These are phyloP conservation scores for Mangifera indica DNA, from an alignment of 345 rosid species.

Conservation along the genomic window DNA sequence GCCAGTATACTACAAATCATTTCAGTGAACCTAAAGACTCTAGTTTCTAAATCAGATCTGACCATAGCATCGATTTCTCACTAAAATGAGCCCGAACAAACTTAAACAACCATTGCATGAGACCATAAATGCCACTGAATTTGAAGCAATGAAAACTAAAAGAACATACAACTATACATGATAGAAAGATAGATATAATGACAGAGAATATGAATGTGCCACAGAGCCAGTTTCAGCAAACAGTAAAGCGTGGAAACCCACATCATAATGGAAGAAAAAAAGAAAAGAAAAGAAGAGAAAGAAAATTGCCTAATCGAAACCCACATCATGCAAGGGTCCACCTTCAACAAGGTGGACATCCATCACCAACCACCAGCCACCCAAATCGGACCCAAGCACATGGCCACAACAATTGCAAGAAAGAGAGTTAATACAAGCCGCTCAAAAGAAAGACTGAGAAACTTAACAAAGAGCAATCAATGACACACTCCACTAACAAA, in stretches of 20 bases:
- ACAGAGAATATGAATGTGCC: neutral
- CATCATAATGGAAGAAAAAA: slow-evolving; percentile 10
- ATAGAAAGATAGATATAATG: slow-evolving; percentile 9
- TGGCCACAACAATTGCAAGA: slow-evolving; percentile 30
- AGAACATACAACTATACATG: neutral
- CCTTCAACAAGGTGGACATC: slow-evolving; percentile 31
- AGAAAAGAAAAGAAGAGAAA: neutral
- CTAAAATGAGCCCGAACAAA: neutral
- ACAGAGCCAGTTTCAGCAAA: slow-evolving; percentile 8
- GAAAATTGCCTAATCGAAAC: slow-evolving; percentile 15
- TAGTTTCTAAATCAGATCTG: neutral
- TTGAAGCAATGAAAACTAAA: neutral
- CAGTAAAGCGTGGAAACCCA: slow-evolving; percentile 19
- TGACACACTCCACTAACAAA: slow-evolving; percentile 46
- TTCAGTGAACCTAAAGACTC: neutral
- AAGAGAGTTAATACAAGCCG: slow-evolving; percentile 20
- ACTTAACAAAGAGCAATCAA: slow-evolving; percentile 41
- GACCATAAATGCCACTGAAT: neutral
- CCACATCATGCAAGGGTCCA: slow-evolving; percentile 24
- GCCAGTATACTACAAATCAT: slow-evolving; percentile 2
- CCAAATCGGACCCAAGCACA: slow-evolving; percentile 35
- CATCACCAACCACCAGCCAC: slow-evolving; percentile 41
- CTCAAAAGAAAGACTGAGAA: slow-evolving; percentile 22
- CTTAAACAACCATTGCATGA: neutral
- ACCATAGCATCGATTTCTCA: neutral